Percentiles rank a stretch among this genome's conserved stretches.
phyloP scores from a whole-genome alignment of 164 flowering plant genomes.

The Houttuynia cordata region DNA sequence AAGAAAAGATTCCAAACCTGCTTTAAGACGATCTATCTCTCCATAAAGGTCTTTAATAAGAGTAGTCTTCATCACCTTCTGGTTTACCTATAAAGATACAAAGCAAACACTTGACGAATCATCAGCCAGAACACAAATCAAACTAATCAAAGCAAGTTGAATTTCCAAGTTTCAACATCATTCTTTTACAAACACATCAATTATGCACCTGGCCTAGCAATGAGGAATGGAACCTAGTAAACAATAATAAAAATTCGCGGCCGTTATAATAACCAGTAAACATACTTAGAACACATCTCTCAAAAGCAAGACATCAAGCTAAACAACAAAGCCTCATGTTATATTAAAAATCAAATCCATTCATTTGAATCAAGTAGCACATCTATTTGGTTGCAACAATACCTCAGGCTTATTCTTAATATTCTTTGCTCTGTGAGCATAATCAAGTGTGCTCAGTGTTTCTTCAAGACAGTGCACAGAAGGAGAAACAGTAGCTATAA shows the following conservation, averaged over 20 bases:
- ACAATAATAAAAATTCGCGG: background rate
- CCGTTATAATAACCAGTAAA: background rate
- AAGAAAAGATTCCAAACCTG: constrained; percentile 28
- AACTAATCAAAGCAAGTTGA: background rate
- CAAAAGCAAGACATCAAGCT: too few relatives aligned
- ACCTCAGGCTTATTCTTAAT: constrained; percentile 97
- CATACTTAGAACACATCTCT: background rate
- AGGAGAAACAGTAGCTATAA: constrained; percentile 97
- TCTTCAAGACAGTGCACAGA: constrained; percentile 95
- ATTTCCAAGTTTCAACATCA: too few relatives aligned
- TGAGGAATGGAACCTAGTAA: too few relatives aligned
- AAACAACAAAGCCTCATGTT: background rate
- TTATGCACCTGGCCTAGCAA: too few relatives aligned
- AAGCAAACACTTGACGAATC: background rate
- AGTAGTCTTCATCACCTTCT: constrained; percentile 95
- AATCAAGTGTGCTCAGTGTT: constrained; percentile 91
- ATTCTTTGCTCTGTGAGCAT: constrained; percentile 93
- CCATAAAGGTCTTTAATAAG: constrained; percentile 96
- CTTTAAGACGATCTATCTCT: constrained; percentile 92
- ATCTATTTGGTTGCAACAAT: too few relatives aligned
- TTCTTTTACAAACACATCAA: too few relatives aligned
- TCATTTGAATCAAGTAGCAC: too few relatives aligned
- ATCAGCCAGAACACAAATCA: background rate
- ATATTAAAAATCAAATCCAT: background rate
- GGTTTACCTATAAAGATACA: constrained; percentile 57